Percentiles rank a stretch among this genome's conserved stretches.
Conservation (phyloP, 2,329 filamentous ascomycete species). For the Fusarium multiceps region DNA sequence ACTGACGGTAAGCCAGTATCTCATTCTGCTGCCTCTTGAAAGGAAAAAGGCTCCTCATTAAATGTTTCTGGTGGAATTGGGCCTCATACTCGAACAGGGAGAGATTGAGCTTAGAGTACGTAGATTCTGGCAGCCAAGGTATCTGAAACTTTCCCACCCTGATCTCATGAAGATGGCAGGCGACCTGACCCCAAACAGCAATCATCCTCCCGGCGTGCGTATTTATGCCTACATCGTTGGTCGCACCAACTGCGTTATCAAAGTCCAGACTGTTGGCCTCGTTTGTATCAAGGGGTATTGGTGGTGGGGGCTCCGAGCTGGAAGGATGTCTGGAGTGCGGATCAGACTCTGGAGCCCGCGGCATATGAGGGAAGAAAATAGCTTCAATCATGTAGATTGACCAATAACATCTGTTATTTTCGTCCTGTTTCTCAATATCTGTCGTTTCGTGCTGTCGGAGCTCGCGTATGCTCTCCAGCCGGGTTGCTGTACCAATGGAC, state of each 20-base stretch:
- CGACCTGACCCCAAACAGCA: constrained; percentile 3
- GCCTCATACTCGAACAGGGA: constrained; percentile 15
- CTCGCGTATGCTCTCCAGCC: neutral
- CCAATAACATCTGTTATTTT: constrained; percentile 1
- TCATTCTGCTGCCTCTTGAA: neutral
- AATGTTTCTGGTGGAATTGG: constrained; percentile 10
- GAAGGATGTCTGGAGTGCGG: neutral
- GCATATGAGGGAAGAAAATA: constrained; percentile 4
- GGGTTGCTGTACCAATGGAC: neutral
- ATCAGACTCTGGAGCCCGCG: neutral
- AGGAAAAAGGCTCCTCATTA: constrained; percentile 14
- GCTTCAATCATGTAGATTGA: constrained; percentile 5
- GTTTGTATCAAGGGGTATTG: neutral
- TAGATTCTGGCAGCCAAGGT: constrained; percentile 15
- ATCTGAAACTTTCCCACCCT: neutral
- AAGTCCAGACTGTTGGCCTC: constrained; percentile 2
- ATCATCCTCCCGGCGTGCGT: constrained; percentile 2
- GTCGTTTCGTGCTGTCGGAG: neutral
- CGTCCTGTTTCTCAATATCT: neutral
- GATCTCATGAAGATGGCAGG: constrained; percentile 4
- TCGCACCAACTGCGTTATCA: neutral
- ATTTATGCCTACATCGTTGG: neutral
- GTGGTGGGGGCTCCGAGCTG: neutral
- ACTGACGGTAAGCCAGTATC: neutral
- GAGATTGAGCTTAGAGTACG: constrained; percentile 15